Base-by-base conservation (phyloP, 148 eudicot species). In the Chenopodium quinoa region DNA sequence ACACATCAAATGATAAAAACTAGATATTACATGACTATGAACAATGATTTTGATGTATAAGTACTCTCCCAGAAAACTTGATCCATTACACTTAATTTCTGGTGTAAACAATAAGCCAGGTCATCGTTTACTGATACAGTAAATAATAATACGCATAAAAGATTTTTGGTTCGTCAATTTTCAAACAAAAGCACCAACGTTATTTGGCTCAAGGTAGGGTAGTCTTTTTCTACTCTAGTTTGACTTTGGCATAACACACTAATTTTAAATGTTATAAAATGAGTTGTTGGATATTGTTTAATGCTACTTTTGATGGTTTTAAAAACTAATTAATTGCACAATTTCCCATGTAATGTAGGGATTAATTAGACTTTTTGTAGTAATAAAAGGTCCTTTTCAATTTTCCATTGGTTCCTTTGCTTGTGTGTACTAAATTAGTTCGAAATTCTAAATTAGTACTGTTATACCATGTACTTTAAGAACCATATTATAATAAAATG, bases 181-280 rank as follows among this genome's bases (percentile, higher is more conserved):
- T 77, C 50, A 76, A 80, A 84, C 13, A 13, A 75, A 80, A 47
- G 46, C 64, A 63, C 34, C 27, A 40, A 31, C 58, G 80, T 71
- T 62, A 31, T 77, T 77, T 64, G 71, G 85, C 75, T 78, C 82
- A 66, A 77, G 64, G 76, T 46, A 52, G 54, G 70, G 22, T 25
- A 40, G 78, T 75, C 69, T 85, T 81, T 81, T 81, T 66, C 71
- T 70, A 81, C 81, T 81, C 25, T 76, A 77, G 63, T 77, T 84
- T 84, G 86, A 84, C 83, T 84, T 84, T 23, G 52, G 60, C 62
- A 65, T 29, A 58, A 79, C 31, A 71, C 81, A 71, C 81, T 75
- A 66, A 60, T 9, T 56, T 3, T 25, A 12, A 22, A 17, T 29
- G 52, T 68, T 17, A 20, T 9, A 73, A 2, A 34, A 31, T n/a